phyloP scores from a whole-genome alignment of 2,329 filamentous ascomycete genomes.

The Aspergillus felis region DNA sequence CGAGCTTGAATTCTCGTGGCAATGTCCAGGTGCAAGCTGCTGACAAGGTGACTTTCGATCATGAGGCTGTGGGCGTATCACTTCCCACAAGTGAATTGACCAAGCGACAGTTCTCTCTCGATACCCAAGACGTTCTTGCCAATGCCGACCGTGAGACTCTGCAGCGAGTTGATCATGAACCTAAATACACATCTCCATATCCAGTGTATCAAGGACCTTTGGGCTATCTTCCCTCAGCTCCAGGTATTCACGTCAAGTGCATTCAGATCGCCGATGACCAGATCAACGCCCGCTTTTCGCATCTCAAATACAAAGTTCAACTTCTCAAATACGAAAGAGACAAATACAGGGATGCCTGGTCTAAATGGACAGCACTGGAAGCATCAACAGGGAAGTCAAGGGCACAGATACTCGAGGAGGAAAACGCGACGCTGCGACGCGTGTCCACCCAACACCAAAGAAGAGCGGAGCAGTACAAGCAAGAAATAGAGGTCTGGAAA shows the following conservation, averaged over 20 bases:
- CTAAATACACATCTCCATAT: constrained; percentile 31
- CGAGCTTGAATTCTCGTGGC: not conserved
- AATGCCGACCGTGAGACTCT: constrained; percentile 21
- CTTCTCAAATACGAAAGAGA: constrained; percentile 26
- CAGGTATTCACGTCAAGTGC: constrained; percentile 24
- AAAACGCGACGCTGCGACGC: constrained; percentile 23
- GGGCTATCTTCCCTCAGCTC: constrained; percentile 29
- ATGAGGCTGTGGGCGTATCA: not conserved
- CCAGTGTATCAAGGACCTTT: constrained; percentile 21
- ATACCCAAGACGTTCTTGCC: constrained; percentile 19
- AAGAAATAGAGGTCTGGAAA: constrained; percentile 26
- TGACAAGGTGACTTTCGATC: too few species aligned
- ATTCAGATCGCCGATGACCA: constrained; percentile 22
- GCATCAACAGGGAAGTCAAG: constrained; percentile 25
- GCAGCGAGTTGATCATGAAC: constrained; percentile 14
- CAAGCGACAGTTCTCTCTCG: constrained; percentile 19
- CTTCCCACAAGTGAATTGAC: constrained; percentile 16
- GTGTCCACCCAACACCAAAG: constrained; percentile 20
- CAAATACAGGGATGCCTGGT: constrained; percentile 23
- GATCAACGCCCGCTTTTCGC: constrained; percentile 18
- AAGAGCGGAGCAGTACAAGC: constrained; percentile 22
- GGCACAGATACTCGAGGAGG: constrained; percentile 15
- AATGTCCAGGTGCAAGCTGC: not conserved
- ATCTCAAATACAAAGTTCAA: constrained; percentile 19
- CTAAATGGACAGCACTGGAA: constrained; percentile 22